Conservation (phyloP, 495 filamentous ascomycete species). For the Aspergillus incahuasiensis region DNA sequence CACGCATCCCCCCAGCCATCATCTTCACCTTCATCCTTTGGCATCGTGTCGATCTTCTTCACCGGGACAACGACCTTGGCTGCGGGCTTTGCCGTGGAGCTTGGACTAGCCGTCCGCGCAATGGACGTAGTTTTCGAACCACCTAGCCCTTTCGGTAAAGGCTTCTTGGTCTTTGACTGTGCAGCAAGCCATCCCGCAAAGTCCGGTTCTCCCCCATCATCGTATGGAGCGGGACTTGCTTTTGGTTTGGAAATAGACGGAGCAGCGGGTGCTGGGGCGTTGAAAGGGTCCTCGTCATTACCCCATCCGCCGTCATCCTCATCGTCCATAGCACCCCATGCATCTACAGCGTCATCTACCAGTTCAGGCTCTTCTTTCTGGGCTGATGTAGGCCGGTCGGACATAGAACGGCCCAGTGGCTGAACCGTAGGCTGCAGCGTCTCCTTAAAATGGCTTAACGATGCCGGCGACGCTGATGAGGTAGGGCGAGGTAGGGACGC, state of each 20-base stretch:
- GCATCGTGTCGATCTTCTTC: constrained; percentile 49
- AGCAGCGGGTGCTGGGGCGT: constrained; percentile 36
- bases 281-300: constrained; percentile 45
- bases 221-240: constrained; percentile 51
- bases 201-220: constrained; percentile 83
- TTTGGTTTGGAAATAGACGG: constrained; percentile 28
- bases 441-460: constrained; percentile 30
- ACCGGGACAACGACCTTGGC: constrained; percentile 25
- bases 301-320: constrained; percentile 50
- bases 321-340: constrained; percentile 69
- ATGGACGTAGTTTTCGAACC: constrained; percentile 42
- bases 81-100: constrained; percentile 35
- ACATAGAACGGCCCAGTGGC: constrained; percentile 36
- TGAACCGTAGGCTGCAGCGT: constrained; percentile 37
- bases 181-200: constrained; percentile 91
- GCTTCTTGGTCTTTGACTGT: constrained; percentile 68
- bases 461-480: constrained; percentile 50
- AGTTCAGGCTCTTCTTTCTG: constrained; percentile 39
- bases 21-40: constrained; percentile 44
- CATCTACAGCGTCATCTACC: constrained; percentile 56
- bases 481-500: constrained; percentile 43
- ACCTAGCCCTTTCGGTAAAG: constrained; percentile 70
- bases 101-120: constrained; percentile 26
- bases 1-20: constrained; percentile 58
- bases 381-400: constrained; percentile 39